phyloP scores from a whole-genome alignment of 2,329 filamentous ascomycete genomes.

The Tolypocladium guangdongense region DNA sequence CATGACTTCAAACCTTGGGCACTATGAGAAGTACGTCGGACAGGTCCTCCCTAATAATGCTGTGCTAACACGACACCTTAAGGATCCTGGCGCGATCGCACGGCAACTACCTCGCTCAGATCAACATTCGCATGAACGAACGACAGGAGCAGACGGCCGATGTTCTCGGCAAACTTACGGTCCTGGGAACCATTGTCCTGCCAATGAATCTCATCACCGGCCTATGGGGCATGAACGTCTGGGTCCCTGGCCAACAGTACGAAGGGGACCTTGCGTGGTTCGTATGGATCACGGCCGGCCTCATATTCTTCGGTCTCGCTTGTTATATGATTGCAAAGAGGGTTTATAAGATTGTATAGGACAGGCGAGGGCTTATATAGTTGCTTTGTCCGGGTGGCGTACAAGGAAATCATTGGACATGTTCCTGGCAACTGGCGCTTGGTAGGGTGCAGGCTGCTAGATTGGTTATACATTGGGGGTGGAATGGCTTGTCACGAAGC shows the following conservation, averaged over 20 bases:
- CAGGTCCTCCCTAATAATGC: background rate
- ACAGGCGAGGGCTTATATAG: background rate
- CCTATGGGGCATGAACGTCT: constrained; percentile 98
- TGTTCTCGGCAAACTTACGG: constrained; percentile 86
- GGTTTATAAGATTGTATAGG: constrained; percentile 66
- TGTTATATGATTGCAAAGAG: constrained; percentile 79
- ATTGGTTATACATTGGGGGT: background rate
- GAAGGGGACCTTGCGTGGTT: constrained; percentile 71
- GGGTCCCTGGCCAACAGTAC: constrained; percentile 82
- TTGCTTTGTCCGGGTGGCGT: background rate
- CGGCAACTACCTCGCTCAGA: constrained; percentile 96
- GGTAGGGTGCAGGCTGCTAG: background rate
- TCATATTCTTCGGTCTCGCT: constrained; percentile 66
- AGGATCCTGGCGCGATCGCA: constrained; percentile 81
- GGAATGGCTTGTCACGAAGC: background rate
- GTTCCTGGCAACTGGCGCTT: background rate
- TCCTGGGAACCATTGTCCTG: constrained; percentile 90
- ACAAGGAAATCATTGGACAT: background rate
- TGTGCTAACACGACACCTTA: constrained; percentile 4
- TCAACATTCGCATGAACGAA: constrained; percentile 98
- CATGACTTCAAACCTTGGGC: constrained; percentile 91
- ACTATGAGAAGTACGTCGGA: constrained; percentile 78
- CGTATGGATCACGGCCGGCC: constrained; percentile 58
- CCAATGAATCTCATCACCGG: constrained; percentile 99
- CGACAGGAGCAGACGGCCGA: constrained; percentile 92